phyloP scores from a whole-genome alignment of 129 eudicot genomes.

The Escallonia rubra region DNA sequence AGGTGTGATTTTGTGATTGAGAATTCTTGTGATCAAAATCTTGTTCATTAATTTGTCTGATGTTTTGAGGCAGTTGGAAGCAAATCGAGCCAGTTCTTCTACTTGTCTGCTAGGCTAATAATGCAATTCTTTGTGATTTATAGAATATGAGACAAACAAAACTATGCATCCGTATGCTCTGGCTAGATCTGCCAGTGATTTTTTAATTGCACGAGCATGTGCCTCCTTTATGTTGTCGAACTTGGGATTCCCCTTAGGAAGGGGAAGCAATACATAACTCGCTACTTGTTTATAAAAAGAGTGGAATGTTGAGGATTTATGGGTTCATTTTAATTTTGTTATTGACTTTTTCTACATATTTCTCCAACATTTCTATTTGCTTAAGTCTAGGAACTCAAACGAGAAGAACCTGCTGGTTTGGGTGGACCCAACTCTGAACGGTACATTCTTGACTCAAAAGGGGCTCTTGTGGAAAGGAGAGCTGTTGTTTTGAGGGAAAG shows the following conservation, averaged over 20 bases:
- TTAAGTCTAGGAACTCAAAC: conserved; percentile 66
- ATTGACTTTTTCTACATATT: too few relatives aligned
- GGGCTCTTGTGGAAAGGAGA: conserved; percentile 86
- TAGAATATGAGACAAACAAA: too few relatives aligned
- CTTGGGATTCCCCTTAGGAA: too few relatives aligned
- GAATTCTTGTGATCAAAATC: neutral
- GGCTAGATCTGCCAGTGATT: too few relatives aligned
- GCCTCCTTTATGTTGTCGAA: neutral
- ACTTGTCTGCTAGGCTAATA: neutral
- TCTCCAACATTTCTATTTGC: conserved; percentile 3
- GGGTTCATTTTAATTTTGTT: too few relatives aligned
- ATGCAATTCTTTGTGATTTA: too few relatives aligned
- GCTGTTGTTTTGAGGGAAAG: conserved; percentile 94
- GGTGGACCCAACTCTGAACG: conserved; percentile 89
- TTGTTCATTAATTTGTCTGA: neutral
- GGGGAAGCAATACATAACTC: too few relatives aligned
- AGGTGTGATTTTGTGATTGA: neutral
- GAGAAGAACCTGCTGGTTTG: conserved; percentile 88
- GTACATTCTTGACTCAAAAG: conserved; percentile 81
- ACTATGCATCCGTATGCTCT: too few relatives aligned
- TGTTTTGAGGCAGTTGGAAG: conserved; percentile 1
- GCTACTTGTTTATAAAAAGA: too few relatives aligned
- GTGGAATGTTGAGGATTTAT: too few relatives aligned
- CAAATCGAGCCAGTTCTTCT: neutral
- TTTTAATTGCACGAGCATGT: neutral